Conservation (phyloP, 345 rosid genomes). For the Heritiera fomes region DNA sequence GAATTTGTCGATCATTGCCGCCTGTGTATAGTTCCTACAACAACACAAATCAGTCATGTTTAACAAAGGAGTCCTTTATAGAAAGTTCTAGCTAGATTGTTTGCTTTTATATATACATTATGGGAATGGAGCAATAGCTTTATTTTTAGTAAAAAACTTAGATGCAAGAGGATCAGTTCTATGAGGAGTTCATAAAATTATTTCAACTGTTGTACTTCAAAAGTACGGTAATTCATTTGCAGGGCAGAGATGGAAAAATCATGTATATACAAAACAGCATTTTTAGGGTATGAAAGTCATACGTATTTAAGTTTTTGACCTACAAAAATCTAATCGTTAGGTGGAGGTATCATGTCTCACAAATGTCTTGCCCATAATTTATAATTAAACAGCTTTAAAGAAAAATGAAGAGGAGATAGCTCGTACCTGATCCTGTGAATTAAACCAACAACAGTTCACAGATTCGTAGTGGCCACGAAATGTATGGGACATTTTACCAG, state of each 20-base stretch:
- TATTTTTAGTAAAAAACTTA: not conserved
- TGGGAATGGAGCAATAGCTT: not conserved
- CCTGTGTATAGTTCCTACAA: slow-evolving; percentile 84
- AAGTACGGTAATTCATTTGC: not conserved
- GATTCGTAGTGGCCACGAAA: slow-evolving; percentile 85
- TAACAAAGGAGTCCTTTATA: slow-evolving; percentile 1
- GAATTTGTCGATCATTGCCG: slow-evolving; percentile 77
- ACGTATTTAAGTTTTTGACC: not conserved
- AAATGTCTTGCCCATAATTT: not conserved
- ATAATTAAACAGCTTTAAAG: not conserved
- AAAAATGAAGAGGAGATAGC: not conserved
- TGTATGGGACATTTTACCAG: slow-evolving; percentile 57
- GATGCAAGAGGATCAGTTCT: not conserved
- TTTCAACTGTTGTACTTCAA: not conserved
- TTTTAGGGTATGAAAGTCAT: not conserved
- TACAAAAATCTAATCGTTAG: not conserved
- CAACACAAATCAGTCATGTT: slow-evolving; percentile 18
- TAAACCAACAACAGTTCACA: slow-evolving; percentile 81
- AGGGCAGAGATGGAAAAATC: not conserved
- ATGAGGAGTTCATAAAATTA: not conserved
- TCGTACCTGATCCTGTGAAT: slow-evolving; percentile 77
- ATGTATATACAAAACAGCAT: not conserved
- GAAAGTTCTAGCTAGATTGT: no score
- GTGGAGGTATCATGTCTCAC: not conserved
- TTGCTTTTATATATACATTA: not conserved